These are phyloP conservation scores for Beauveria scarabaeidicola DNA, from an alignment of 2,329 filamentous ascomycete species.

Conservation along the genomic window DNA sequence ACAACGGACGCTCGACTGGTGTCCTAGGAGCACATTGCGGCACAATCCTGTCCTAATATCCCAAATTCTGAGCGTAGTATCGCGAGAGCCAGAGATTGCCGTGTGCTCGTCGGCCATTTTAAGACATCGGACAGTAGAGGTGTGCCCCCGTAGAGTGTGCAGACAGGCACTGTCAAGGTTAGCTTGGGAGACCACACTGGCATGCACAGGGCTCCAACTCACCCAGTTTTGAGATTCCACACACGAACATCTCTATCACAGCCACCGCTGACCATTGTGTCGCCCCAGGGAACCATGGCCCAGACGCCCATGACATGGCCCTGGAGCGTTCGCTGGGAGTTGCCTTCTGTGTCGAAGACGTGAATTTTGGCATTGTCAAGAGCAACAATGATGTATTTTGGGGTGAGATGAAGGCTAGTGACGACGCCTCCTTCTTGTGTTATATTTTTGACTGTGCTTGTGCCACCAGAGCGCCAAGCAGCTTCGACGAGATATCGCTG, in stretches of 20 bases:
- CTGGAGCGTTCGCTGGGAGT: constrained; percentile 78
- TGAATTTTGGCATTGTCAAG: constrained; percentile 98
- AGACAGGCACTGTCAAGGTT: constrained; percentile 51
- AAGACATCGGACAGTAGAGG: constrained; percentile 89
- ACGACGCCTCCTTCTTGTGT: constrained; percentile 96
- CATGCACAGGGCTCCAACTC: constrained; percentile 24
- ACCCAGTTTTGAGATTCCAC: constrained; percentile 94
- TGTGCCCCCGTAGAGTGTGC: constrained; percentile 85
- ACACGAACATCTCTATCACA: constrained; percentile 95
- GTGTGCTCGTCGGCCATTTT: constrained; percentile 96
- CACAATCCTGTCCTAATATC: constrained; percentile 83
- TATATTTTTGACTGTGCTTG: constrained; percentile 74
- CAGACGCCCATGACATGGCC: constrained; percentile 99
- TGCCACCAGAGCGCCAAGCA: constrained; percentile 90
- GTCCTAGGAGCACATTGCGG: constrained; percentile 84
- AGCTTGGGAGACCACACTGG: background rate
- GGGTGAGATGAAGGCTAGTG: constrained; percentile 85
- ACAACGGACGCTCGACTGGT: constrained; percentile 91
- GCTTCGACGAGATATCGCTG: constrained; percentile 95
- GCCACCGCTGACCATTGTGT: constrained; percentile 88
- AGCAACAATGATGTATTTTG: constrained; percentile 95
- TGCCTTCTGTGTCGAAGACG: constrained; percentile 88
- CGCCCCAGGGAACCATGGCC: constrained; percentile 98
- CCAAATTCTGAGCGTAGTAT: constrained; percentile 93
- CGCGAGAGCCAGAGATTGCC: constrained; percentile 90